These are phyloP conservation scores for Epichloe uncinata DNA, from an alignment of 2,329 filamentous ascomycete species.

Conservation along the genomic window DNA sequence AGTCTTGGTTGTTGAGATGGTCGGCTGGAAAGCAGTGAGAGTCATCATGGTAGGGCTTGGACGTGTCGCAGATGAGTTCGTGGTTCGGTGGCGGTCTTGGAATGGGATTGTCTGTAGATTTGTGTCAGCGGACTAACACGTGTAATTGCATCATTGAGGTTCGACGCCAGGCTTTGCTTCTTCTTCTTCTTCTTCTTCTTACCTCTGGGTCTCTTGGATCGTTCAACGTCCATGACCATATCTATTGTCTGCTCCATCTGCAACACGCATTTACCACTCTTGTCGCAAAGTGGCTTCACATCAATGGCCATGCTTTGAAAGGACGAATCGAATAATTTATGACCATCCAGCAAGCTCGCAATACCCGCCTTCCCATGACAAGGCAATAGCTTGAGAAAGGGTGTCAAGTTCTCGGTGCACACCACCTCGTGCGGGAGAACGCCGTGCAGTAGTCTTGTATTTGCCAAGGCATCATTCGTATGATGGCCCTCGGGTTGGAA, in stretches of 20 bases:
- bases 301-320: conserved; percentile 99
- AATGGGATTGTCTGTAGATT: conserved; percentile 60
- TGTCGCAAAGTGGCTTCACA: conserved; percentile 62
- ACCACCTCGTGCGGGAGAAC: conserved; percentile 91
- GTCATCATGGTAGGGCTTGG: conserved; percentile 65
- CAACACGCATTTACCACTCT: conserved; percentile 50
- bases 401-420: conserved; percentile 94
- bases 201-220: conserved; percentile 78
- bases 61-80: conserved; percentile 68
- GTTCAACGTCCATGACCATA: conserved; percentile 88
- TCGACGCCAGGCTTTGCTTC: not conserved
- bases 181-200: conserved; percentile 5
- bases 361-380: conserved; percentile 97
- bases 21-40: conserved; percentile 77
- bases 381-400: conserved; percentile 85
- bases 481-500: conserved; percentile 77
- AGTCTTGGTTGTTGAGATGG: conserved; percentile 51
- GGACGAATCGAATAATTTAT: conserved; percentile 92
- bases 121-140: not conserved
- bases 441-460: conserved; percentile 74
- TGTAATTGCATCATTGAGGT: not conserved
- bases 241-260: conserved; percentile 94
- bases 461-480: conserved; percentile 37
- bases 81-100: conserved; percentile 60
- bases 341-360: conserved; percentile 84